These are phyloP conservation scores for Nemania diffusa DNA, from an alignment of 2,329 filamentous ascomycete species.

Conservation along the genomic window DNA sequence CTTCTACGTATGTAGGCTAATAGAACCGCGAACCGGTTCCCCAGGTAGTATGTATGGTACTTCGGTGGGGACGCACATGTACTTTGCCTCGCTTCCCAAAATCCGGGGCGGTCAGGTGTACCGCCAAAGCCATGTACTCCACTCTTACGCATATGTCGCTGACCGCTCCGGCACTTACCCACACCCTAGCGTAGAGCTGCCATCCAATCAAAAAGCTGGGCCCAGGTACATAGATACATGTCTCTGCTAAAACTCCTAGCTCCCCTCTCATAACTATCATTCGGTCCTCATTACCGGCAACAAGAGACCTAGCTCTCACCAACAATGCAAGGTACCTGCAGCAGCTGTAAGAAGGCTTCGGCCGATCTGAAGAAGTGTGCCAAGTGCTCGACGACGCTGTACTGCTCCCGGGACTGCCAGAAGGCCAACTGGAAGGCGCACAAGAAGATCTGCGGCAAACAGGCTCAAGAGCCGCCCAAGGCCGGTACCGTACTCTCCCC, in stretches of 20 bases:
- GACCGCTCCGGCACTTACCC: too few species aligned
- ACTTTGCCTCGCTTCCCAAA: too few species aligned
- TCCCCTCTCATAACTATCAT: neutral
- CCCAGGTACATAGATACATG: too few species aligned
- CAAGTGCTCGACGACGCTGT: conserved; percentile 35
- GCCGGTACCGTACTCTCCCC: conserved; percentile 20
- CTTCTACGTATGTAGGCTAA: too few species aligned
- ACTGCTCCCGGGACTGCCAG: conserved; percentile 40
- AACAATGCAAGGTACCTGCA: conserved; percentile 34
- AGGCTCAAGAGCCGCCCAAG: conserved; percentile 11
- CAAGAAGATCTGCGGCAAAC: conserved; percentile 36
- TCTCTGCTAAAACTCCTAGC: neutral
- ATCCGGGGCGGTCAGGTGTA: too few species aligned
- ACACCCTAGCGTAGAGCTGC: too few species aligned
- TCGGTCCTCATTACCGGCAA: neutral
- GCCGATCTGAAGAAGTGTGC: conserved; percentile 36
- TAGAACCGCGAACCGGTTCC: too few species aligned
- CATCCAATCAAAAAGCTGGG: too few species aligned
- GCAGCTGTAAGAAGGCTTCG: conserved; percentile 35
- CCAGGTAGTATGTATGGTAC: too few species aligned
- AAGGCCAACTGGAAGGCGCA: conserved; percentile 39
- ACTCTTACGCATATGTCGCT: too few species aligned
- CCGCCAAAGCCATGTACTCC: too few species aligned
- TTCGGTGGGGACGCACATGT: too few species aligned
- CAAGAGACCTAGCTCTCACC: neutral